These are phyloP conservation scores for Protomyces inouyei DNA, from an alignment of 1,139 yeast genomes.

Conservation along the genomic window DNA sequence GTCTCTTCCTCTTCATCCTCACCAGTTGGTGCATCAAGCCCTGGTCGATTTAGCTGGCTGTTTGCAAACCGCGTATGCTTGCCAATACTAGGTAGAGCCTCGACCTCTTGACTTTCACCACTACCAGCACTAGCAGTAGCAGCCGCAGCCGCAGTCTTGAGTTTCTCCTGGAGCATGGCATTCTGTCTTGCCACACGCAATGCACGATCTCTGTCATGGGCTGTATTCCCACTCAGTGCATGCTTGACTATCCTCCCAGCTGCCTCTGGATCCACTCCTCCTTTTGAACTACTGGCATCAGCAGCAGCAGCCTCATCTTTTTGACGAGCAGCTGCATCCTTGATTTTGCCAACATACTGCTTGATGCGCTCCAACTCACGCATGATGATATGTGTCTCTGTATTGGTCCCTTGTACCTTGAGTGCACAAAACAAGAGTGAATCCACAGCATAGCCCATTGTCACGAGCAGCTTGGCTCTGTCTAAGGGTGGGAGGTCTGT, in stretches of 20 bases:
- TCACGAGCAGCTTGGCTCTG: constrained; percentile 24
- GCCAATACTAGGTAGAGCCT: neutral
- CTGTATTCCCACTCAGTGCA: constrained; percentile 3
- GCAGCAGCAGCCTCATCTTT: neutral
- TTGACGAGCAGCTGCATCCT: constrained; percentile 39
- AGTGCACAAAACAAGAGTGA: constrained; percentile 36
- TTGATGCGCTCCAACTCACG: constrained; percentile 67
- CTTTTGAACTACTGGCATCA: neutral
- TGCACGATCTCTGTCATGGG: constrained; percentile 18
- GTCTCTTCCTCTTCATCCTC: constrained; percentile 3
- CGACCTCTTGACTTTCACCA: neutral
- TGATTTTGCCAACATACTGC: constrained; percentile 58
- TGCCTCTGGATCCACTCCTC: constrained; percentile 4
- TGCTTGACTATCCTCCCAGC: constrained; percentile 12
- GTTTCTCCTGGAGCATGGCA: neutral
- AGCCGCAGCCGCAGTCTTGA: neutral
- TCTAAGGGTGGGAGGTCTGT: constrained; percentile 9
- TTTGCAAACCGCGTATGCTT: constrained; percentile 20
- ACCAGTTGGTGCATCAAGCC: neutral
- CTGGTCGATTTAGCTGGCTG: neutral
- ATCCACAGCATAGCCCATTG: constrained; percentile 23
- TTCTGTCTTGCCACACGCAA: constrained; percentile 3
- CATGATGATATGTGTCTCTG: constrained; percentile 58
- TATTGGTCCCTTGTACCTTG: constrained; percentile 56
- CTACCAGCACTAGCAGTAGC: neutral